phyloP scores from a whole-genome alignment of 2,329 filamentous ascomycete genomes.

The Aspergillus quadrilineatus region DNA sequence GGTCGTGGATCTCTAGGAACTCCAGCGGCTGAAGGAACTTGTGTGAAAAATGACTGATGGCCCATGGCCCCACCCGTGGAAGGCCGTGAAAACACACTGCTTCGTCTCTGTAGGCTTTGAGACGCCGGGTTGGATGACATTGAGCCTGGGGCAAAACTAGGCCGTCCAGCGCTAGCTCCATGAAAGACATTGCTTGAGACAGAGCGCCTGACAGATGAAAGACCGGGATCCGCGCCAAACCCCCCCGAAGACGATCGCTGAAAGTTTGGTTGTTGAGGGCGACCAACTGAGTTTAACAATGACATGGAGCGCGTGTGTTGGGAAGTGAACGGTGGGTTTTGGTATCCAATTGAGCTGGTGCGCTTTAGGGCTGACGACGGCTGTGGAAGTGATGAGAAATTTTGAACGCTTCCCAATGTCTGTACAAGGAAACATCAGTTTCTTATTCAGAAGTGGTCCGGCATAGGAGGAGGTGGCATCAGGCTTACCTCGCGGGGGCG shows the following conservation, averaged over 20 bases:
- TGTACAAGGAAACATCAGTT: constrained; percentile 24
- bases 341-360: constrained; percentile 71
- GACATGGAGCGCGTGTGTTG: constrained; percentile 81
- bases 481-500: constrained; percentile 78
- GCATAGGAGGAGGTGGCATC: neutral
- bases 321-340: constrained; percentile 62
- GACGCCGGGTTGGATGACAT: constrained; percentile 55
- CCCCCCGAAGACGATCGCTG: constrained; percentile 73
- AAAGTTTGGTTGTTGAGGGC: constrained; percentile 84
- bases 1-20: constrained; percentile 84
- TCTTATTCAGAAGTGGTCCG: neutral
- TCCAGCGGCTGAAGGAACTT: constrained; percentile 75
- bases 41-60: constrained; percentile 93
- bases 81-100: constrained; percentile 78
- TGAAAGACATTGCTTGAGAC: constrained; percentile 66
- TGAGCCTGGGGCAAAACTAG: constrained; percentile 66
- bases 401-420: constrained; percentile 83
- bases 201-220: constrained; percentile 81
- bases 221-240: constrained; percentile 74
- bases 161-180: constrained; percentile 61
- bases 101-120: constrained; percentile 62
- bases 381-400: constrained; percentile 82
- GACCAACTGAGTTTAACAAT: constrained; percentile 78
- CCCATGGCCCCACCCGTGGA: constrained; percentile 66
- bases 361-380: constrained; percentile 93